These are phyloP conservation scores for Solanum peruvianum DNA, from an alignment of 257 asterid species.

Conservation along the genomic window DNA sequence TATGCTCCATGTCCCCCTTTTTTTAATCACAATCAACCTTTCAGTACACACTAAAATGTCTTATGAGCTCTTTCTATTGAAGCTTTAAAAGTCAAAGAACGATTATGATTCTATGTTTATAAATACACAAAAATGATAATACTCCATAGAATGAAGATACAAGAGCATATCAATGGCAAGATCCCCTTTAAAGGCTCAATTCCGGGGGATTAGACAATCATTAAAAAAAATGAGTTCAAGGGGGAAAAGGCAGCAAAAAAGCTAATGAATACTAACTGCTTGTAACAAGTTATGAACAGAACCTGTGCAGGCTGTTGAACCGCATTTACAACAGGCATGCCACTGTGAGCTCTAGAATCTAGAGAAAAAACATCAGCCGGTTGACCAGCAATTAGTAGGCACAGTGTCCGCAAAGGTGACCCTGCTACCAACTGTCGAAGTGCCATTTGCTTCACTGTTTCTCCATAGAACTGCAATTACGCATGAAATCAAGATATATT, in stretches of 20 bases:
- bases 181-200: neutral
- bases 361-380: conserved; percentile 83
- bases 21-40: neutral
- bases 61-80: neutral
- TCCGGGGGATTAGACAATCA: neutral
- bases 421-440: conserved; percentile 79
- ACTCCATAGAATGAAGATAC: neutral
- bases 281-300: neutral
- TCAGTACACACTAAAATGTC: no score
- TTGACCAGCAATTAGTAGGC: conserved; percentile 87
- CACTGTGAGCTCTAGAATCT: conserved; percentile 30
- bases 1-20: neutral
- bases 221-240: neutral
- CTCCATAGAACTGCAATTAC: conserved; percentile 66
- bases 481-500: neutral
- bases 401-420: conserved; percentile 90
- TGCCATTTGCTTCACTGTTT: conserved; percentile 92
- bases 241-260: neutral
- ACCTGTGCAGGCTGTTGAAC: conserved; percentile 75
- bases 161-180: neutral
- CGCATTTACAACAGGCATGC: conserved; percentile 33
- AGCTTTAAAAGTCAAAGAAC: neutral
- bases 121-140: neutral
- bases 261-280: neutral
- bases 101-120: neutral